Base-by-base conservation (phyloP, 768 basidiomycete species). In the Trametes meyenii region DNA sequence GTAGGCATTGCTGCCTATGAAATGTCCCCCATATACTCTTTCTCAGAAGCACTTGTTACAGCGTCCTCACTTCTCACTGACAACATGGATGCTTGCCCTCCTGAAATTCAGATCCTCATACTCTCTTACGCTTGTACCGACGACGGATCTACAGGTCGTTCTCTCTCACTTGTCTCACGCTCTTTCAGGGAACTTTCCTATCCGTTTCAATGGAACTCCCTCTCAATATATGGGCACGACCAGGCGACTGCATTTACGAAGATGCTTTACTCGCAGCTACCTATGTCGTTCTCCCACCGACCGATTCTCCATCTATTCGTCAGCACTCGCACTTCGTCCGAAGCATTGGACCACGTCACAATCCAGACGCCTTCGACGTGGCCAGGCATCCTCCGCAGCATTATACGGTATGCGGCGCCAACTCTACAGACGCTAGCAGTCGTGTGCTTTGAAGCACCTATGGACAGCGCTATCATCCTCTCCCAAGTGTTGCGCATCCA, bases 271-370 rank as follows among this genome's bases (percentile, higher is more conserved):
- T 36, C 58, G 21, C 45, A 49, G 52, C 38, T 39, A 23, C 24
- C 61, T 43, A 10, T 43, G 38, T 17, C 49, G 7, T 8, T 33
- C 6, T n/a, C 50, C 57, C 40, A 50, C 16, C 39, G 56, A 14
- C 56, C 64, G 2, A 60, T 68, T 39, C 54, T 58, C 50, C 58
- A 67, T 36, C 42, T 68, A 3, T 64, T 68, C 42, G 46, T 66
- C 46, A 53, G 61, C 53, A 62, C 65, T 29, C 61, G 60, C 8
- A 10, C 38, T 10, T 35, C 51, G 2, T 23, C 29, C 4, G 24
- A 36, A 0, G 54, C 60, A 17, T 45, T 53, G 33, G 57, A 58
- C 57, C 33, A 48, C 14, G 42, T 55, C 12, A 12, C n/a, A 1
- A 33, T 60, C 4, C 51, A 40, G 1, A 13, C 39, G 16, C 53